A percentile compares a stretch with the other conserved stretches of the same genome.
Evolutionary conservation across 176 grass and related monocot species (phyloP).

Genomic region (Zoysia japonica): DNA sequence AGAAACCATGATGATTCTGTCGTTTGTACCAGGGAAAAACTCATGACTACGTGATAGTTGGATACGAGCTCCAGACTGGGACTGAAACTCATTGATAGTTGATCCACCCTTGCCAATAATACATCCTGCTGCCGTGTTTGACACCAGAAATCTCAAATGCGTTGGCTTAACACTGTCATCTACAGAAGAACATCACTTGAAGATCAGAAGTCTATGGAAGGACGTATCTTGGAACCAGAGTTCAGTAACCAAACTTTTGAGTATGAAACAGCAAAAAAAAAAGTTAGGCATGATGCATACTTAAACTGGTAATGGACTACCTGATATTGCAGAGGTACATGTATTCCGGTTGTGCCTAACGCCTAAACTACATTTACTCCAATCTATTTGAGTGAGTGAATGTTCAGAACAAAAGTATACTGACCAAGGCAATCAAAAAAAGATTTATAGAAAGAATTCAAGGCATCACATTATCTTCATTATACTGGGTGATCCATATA

Average conservation of each 20-base stretch:
- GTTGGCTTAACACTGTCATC: constrained; percentile 86
- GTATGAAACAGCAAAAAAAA: neutral
- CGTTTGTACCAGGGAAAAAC: constrained; percentile 94
- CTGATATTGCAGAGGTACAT: neutral
- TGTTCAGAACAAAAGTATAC: neutral
- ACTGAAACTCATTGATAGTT: constrained; percentile 94
- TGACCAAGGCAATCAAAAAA: neutral
- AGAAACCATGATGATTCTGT: constrained; percentile 96
- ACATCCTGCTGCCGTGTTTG: constrained; percentile 89
- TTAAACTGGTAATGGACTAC: neutral
- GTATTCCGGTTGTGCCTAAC: too few species aligned
- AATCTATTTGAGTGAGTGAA: neutral
- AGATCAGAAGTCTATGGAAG: neutral
- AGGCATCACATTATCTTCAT: neutral
- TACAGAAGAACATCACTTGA: constrained; percentile 32
- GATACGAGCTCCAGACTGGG: constrained; percentile 89
- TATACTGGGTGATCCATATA: neutral
- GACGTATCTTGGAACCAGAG: neutral
- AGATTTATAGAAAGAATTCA: neutral
- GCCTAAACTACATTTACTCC: neutral
- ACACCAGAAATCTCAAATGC: constrained; percentile 84
- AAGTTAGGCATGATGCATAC: neutral
- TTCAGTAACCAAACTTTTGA: too few species aligned
- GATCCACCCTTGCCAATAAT: constrained; percentile 97
- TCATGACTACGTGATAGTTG: constrained; percentile 93